Evolutionary conservation across 768 basidiomycete species (phyloP).

Genomic region (Amanita pseudoporphyria): DNA sequence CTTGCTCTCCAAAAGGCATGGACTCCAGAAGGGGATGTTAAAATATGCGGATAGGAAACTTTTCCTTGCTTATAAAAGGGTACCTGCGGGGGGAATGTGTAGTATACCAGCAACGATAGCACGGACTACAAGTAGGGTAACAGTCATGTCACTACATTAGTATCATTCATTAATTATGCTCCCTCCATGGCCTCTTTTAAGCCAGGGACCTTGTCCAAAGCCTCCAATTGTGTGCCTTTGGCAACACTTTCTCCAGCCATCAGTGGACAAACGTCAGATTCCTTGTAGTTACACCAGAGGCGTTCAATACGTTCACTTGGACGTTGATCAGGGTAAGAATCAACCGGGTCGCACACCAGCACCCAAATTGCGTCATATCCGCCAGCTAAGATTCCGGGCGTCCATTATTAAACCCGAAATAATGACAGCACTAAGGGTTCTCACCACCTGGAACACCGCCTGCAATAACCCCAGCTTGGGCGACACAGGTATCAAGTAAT

Average conservation of each 20-base stretch:
- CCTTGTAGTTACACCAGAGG: slow-evolving; percentile 56
- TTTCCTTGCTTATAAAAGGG: neutral
- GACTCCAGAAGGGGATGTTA: slow-evolving; percentile 60
- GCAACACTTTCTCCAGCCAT: slow-evolving; percentile 60
- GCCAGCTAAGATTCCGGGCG: slow-evolving; percentile 50
- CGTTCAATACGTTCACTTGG: slow-evolving; percentile 56
- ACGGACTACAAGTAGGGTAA: slow-evolving; percentile 9
- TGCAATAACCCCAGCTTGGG: slow-evolving; percentile 78
- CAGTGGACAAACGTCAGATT: slow-evolving; percentile 62
- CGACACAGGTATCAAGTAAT: slow-evolving; percentile 70
- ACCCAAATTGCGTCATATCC: slow-evolving; percentile 98
- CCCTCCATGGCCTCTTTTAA: slow-evolving; percentile 30
- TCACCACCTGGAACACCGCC: slow-evolving; percentile 95
- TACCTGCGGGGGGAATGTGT: neutral
- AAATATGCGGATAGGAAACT: slow-evolving; percentile 43
- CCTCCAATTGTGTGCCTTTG: slow-evolving; percentile 57
- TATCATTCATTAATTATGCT: slow-evolving; percentile 13
- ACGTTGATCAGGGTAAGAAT: slow-evolving; percentile 31
- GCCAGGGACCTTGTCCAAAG: slow-evolving; percentile 45
- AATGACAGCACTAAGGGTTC: slow-evolving; percentile 16
- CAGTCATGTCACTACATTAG: slow-evolving; percentile 6
- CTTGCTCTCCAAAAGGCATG: slow-evolving; percentile 74
- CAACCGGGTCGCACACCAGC: slow-evolving; percentile 59
- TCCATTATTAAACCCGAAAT: neutral
- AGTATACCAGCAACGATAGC: neutral